phyloP scores from a whole-genome alignment of 1,284 basidiomycete species.

The Ustanciosporium gigantosporum region DNA sequence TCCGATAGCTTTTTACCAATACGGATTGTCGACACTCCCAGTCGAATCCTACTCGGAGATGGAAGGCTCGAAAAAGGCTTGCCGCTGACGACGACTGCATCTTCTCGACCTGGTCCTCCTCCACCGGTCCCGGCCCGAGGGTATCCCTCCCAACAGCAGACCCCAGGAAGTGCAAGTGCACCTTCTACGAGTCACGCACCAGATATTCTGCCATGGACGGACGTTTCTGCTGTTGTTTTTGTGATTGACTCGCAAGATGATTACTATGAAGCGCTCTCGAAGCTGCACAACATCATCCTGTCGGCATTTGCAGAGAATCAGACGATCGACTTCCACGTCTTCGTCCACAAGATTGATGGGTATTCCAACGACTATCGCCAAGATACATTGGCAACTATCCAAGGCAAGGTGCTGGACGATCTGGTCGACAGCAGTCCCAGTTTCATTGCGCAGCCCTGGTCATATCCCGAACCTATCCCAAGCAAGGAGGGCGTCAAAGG shows the following conservation, averaged over 20 bases:
- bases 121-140: conserved; percentile 26
- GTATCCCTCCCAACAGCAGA: neutral
- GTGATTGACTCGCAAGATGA: conserved; percentile 89
- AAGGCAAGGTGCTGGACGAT: conserved; percentile 54
- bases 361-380: conserved; percentile 88
- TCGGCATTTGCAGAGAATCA: conserved; percentile 71
- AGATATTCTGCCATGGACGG: conserved; percentile 37
- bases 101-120: conserved; percentile 15
- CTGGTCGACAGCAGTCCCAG: conserved; percentile 47
- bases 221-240: conserved; percentile 71
- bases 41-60: conserved; percentile 66
- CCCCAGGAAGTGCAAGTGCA: neutral
- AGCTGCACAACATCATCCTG: conserved; percentile 65
- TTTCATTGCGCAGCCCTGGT: conserved; percentile 39
- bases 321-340: conserved; percentile 82
- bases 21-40: conserved; percentile 94
- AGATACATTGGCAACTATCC: conserved; percentile 54
- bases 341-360: conserved; percentile 94
- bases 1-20: conserved; percentile 83
- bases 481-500: conserved; percentile 8
- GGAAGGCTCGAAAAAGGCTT: conserved; percentile 29
- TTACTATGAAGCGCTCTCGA: conserved; percentile 71
- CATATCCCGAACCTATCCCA: conserved; percentile 25
- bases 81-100: conserved; percentile 9
- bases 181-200: neutral